A percentile compares a stretch with the other conserved stretches of the same genome.
phyloP scores from a whole-genome alignment of 2,329 filamentous ascomycete species.

The Penicillium janthinellum region DNA sequence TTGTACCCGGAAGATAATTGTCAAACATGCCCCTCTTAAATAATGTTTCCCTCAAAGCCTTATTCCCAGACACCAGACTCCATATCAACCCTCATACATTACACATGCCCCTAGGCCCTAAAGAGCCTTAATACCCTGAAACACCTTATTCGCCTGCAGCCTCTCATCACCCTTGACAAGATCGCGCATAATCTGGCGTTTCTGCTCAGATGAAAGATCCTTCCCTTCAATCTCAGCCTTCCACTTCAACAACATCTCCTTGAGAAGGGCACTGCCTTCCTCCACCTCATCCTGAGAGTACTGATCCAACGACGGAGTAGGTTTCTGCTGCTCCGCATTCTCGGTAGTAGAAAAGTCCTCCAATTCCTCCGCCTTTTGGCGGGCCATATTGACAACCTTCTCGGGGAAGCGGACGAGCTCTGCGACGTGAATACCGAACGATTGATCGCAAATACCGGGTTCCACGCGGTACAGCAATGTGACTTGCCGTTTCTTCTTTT shows the following conservation, averaged over 20 bases:
- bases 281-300: slow-evolving; percentile 87
- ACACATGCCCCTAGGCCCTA: slow-evolving; percentile 26
- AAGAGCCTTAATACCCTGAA: slow-evolving; percentile 51
- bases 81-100: slow-evolving; percentile 4
- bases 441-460: slow-evolving; percentile 93
- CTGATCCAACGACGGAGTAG: slow-evolving; percentile 36
- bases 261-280: slow-evolving; percentile 80
- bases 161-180: slow-evolving; percentile 73
- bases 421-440: slow-evolving; percentile 96
- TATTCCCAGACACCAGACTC: slow-evolving; percentile 19
- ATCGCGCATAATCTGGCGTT: slow-evolving; percentile 75
- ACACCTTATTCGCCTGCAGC: slow-evolving; percentile 58
- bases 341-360: slow-evolving; percentile 72
- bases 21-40: slow-evolving; percentile 7
- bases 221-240: slow-evolving; percentile 70
- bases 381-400: slow-evolving; percentile 99
- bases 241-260: slow-evolving; percentile 81
- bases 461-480: slow-evolving; percentile 97
- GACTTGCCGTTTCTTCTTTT: slow-evolving; percentile 72
- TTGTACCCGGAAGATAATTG: not conserved
- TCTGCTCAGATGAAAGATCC: slow-evolving; percentile 68
- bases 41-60: slow-evolving; percentile 7
- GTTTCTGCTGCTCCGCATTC: slow-evolving; percentile 41
- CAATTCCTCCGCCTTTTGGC: slow-evolving; percentile 94
- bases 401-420: slow-evolving; percentile 94